Base-by-base conservation (phyloP, 1,284 basidiomycete genomes). In the Tylopilus orsonianus region DNA sequence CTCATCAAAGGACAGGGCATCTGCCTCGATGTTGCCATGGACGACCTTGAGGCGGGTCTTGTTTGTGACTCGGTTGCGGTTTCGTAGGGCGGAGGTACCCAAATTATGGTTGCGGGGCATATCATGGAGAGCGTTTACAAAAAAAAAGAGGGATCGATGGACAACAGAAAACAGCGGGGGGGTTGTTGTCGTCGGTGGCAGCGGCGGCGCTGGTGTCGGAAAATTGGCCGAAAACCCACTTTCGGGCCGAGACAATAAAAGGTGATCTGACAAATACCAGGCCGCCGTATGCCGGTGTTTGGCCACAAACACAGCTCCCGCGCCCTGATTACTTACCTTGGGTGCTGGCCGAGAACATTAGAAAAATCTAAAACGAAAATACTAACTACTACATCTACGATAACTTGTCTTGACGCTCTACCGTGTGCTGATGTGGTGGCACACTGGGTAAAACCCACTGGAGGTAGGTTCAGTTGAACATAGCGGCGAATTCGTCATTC, bases 31-130 rank as follows among this genome's bases (percentile, higher is more conserved):
- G 68, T 82, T 80, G 53, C 85, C 87, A 66, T 81, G 80, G 65
- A 83, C 77, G 74, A 93, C 85, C 74, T 84, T 85, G 64, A 93
- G 85, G 56, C 87, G 85, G 61, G 87, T 90, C 78, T 93, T 93
- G 77, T 92, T 91, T 70, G 88, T 93, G 73, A 93, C 86, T 68
- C 90, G 82, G 71, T 88, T 88, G 69, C 87, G 83, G 66, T 87
- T 88, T 68, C 87, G 78, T 71, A 88, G 85, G 57, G 84, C 81
- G 50, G 83, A 83, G 62, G 83, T 78, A 69, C 80, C 82, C 71
- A 81, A 69, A 70, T 79, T 81, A 61, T 82, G 82, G 70, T 81
- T 82, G 67, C 85, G 85, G 76, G 85, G 85, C 85, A 88, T 88
- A 70, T 81, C 83, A 87, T 86, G 80, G 79, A 80, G 71, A 68